These are phyloP conservation scores for Naematelia aurantialba DNA, from an alignment of 768 basidiomycete genomes.

Conservation along the genomic window DNA sequence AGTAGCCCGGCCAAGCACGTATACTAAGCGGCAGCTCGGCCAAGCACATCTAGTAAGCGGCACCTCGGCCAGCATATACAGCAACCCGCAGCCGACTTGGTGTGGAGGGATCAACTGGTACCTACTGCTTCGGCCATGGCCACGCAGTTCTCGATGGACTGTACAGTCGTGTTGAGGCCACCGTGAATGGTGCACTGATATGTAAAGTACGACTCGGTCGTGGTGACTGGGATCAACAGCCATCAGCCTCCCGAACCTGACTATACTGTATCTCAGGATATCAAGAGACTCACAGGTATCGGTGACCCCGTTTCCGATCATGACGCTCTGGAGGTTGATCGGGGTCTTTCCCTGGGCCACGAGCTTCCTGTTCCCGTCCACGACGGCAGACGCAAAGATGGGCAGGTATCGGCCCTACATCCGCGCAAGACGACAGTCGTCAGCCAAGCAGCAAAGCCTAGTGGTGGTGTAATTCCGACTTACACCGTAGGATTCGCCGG, in stretches of 20 bases:
- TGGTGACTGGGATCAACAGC: constrained; percentile 4
- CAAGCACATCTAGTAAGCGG: not conserved
- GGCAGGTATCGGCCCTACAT: constrained; percentile 48
- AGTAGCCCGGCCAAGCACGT: not conserved
- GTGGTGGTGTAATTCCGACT: constrained; percentile 38
- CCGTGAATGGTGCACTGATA: constrained; percentile 42
- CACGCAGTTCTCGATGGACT: constrained; percentile 39
- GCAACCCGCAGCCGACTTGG: no score
- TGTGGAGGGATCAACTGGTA: no score
- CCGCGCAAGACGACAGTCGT: no score
- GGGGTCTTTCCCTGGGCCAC: constrained; percentile 56
- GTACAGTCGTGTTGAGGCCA: constrained; percentile 34
- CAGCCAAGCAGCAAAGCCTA: constrained; percentile 2
- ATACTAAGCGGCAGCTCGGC: not conserved
- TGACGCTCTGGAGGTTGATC: constrained; percentile 66
- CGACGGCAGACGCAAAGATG: constrained; percentile 67
- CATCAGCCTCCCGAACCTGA: not conserved
- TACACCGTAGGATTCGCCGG: constrained; percentile 72
- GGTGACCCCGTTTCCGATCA: constrained; percentile 61
- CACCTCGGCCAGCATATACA: no score
- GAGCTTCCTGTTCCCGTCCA: constrained; percentile 65
- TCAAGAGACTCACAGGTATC: constrained; percentile 29
- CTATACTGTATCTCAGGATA: not conserved
- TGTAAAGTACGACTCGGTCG: not conserved
- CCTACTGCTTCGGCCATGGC: constrained; percentile 43